Conservation (phyloP, 2,329 filamentous ascomycete genomes). For the Sporothrix pseudoabietina region DNA sequence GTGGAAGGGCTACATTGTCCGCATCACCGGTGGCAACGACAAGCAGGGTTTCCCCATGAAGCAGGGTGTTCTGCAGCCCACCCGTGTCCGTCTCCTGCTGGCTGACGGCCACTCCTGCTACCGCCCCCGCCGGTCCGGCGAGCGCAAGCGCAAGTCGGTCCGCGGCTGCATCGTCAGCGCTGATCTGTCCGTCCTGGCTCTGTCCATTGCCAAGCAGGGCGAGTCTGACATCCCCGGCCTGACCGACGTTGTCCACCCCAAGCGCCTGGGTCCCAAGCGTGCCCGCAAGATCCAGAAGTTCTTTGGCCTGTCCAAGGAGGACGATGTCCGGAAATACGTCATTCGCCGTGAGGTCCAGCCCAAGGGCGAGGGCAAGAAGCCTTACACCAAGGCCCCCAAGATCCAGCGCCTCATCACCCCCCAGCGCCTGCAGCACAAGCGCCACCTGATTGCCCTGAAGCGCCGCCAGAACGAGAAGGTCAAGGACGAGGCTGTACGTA, state of each 20-base stretch:
- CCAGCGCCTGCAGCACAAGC: conserved; percentile 99
- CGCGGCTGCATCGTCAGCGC: conserved; percentile 97
- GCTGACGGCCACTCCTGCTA: conserved; percentile 98
- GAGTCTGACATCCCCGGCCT: conserved; percentile 91
- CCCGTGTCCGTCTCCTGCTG: conserved; percentile 96
- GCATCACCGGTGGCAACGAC: conserved; percentile 99
- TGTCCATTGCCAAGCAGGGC: conserved; percentile 97
- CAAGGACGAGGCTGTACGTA: conserved; percentile 97
- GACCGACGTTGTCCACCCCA: conserved; percentile 97
- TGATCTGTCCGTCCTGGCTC: conserved; percentile 92
- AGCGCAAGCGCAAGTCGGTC: conserved; percentile 99
- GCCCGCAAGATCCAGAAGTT: conserved; percentile 99
- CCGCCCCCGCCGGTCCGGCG: conserved; percentile 93
- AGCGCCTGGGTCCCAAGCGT: conserved; percentile 99
- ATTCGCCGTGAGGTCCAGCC: conserved; percentile 97
- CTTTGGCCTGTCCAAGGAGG: conserved; percentile 99
- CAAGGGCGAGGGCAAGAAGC: conserved; percentile 95
- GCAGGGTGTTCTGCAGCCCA: conserved; percentile 99
- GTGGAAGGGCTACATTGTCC: conserved; percentile 99
- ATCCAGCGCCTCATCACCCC: conserved; percentile 99
- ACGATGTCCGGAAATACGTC: conserved; percentile 99
- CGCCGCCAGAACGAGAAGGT: conserved; percentile 93
- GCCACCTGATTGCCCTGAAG: conserved; percentile 97
- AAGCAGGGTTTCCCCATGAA: conserved; percentile 99
- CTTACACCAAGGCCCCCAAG: conserved; percentile 99